Evolutionary conservation across 805 yeast species (phyloP), one percentile per base, ranked within the genome.

Genomic region (Torulaspora franciscae): DNA sequence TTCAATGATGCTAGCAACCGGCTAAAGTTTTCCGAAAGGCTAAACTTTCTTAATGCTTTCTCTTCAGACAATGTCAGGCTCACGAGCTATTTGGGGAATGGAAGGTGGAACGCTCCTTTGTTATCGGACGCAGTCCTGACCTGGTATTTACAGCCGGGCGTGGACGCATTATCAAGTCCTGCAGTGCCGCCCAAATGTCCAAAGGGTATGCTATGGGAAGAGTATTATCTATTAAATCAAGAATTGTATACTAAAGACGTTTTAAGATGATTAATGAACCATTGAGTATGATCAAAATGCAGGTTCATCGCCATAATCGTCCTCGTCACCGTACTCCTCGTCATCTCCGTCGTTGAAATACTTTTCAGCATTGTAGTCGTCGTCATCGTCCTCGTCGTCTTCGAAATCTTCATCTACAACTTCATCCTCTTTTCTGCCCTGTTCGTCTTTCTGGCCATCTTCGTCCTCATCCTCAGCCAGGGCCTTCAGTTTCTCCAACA

Each of bases 341-440:
- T 76, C 80, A 39, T 68, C 70, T 30, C 81, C 85, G 51, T 76
- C 83, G 52, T 79, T 83, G 59, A 79, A 79, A 58, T 79, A 78
- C 59, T 76, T 76, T 49, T 77, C 82, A 9, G 81, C 83, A 53
- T 79, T 78, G 55, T 78, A 78, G 54, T 79, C 84, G 48, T 78
- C 82, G 49, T 79, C 83, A 27, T 77, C 83, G 43, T 58, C 65
- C 22, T 78, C 83, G 30, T 75, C 81, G 33, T 75, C 81, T 51
- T 76, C 82, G 48, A 71, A 74, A 45, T 75, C 81, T 49, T 77
- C 83, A 50, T 78, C 83, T 14, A 65, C 70, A 8, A 59, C 68
- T 19, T 67, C 57, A 4, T 50, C 56, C n/a, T 54, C 70, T 28
- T 68, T 48, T 36, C 51, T 49, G 15, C 43, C 53, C 13, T 49